Evolutionary conservation across 78 protist genomes (phyloP).

Genomic region (Chrysochromulina tobinii): DNA sequence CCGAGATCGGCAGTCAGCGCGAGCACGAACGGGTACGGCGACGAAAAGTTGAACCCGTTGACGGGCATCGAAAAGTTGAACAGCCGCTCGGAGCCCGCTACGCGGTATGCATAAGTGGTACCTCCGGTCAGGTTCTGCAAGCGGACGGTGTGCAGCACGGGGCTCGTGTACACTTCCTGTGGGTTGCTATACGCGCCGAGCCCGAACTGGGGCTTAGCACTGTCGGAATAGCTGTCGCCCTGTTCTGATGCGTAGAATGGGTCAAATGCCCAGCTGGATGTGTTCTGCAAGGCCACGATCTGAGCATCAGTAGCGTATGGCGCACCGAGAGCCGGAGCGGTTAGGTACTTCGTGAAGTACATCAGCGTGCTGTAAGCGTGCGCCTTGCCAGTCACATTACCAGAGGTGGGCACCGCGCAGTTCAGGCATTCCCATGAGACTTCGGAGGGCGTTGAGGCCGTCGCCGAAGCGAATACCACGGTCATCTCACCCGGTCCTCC

Average conservation of each 20-base stretch:
- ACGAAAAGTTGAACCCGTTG: not conserved
- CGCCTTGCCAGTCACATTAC: not conserved
- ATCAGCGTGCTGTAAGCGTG: not conserved
- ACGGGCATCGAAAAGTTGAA: not conserved
- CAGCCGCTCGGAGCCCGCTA: not conserved
- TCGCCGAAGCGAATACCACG: not conserved
- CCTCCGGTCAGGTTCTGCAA: too few relatives aligned
- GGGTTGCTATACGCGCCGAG: not conserved
- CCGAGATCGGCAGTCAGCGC: conserved; percentile 23
- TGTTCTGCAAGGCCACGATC: not conserved
- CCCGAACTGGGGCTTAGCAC: not conserved
- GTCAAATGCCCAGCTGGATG: not conserved
- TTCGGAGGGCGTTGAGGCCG: not conserved
- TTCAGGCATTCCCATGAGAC: not conserved
- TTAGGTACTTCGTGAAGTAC: not conserved
- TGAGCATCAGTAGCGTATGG: not conserved
- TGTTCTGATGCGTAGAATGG: not conserved
- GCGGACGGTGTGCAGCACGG: not conserved
- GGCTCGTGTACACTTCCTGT: not conserved
- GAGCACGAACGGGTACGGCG: not conserved
- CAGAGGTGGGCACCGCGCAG: not conserved
- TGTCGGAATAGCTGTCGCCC: not conserved
- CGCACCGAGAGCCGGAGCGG: not conserved
- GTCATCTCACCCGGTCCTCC: not conserved
- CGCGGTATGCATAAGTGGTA: not conserved